phyloP scores from a whole-genome alignment of 1,284 basidiomycete genomes.

The Microstroma glucosiphilum region DNA sequence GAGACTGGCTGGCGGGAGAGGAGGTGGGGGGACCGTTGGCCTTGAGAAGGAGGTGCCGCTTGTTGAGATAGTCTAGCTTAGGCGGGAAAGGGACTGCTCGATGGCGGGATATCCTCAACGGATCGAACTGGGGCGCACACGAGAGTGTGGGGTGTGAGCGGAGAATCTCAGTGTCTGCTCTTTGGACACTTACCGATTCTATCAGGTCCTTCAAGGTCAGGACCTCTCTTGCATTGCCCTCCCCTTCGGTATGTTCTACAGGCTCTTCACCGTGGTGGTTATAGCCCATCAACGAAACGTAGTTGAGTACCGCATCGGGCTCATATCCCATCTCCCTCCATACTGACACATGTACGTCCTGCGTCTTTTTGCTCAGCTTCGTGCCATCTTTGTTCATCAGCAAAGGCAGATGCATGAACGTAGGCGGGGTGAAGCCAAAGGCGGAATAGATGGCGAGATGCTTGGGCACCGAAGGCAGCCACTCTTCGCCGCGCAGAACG shows the following conservation, averaged over 20 bases:
- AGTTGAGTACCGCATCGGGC: slow-evolving; percentile 80
- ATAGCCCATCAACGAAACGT: slow-evolving; percentile 89
- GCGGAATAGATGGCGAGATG: slow-evolving; percentile 83
- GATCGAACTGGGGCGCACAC: too few relatives aligned
- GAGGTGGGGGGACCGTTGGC: too few relatives aligned
- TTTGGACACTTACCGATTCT: not conserved
- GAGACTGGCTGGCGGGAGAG: too few relatives aligned
- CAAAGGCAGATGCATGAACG: slow-evolving; percentile 85
- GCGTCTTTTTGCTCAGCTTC: slow-evolving; percentile 90
- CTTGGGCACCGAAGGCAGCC: slow-evolving; percentile 88
- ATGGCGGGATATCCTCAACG: slow-evolving; percentile 34
- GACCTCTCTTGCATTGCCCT: slow-evolving; percentile 26
- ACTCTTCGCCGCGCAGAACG: slow-evolving; percentile 92
- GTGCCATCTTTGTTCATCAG: slow-evolving; percentile 82
- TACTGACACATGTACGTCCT: slow-evolving; percentile 76
- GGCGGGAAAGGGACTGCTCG: slow-evolving; percentile 34
- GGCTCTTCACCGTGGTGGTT: slow-evolving; percentile 50
- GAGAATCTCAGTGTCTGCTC: too few relatives aligned
- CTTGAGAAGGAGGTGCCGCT: slow-evolving; percentile 22
- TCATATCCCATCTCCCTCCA: slow-evolving; percentile 86
- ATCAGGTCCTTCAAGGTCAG: slow-evolving; percentile 35
- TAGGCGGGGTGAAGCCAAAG: slow-evolving; percentile 66
- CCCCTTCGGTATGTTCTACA: slow-evolving; percentile 7
- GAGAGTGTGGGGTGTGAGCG: not conserved
- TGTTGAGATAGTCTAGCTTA: slow-evolving; percentile 43